phyloP scores from a whole-genome alignment of 805 yeast genomes.

The Kazachstania taianensis region DNA sequence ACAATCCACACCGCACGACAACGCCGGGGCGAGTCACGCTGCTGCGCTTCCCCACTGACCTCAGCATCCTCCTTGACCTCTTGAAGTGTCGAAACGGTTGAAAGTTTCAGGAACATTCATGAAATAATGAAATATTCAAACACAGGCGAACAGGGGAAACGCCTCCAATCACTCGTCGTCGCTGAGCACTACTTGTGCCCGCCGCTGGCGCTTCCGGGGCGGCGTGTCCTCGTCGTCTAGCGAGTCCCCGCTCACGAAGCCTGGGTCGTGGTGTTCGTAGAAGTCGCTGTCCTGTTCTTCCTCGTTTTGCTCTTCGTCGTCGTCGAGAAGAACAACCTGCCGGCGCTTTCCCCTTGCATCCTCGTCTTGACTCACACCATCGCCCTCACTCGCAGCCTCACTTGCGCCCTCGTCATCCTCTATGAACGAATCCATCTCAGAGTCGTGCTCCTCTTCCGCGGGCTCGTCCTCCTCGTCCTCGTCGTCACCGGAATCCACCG shows the following conservation, averaged over 20 bases:
- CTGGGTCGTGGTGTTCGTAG: constrained; percentile 24
- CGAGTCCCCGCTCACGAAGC: constrained; percentile 26
- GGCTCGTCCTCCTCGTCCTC: constrained; percentile 8
- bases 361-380: constrained; percentile 3
- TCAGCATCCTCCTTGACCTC: no score
- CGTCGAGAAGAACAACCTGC: background rate
- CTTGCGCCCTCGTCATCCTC: constrained; percentile 10
- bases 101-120: no score
- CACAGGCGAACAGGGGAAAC: no score
- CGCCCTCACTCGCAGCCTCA: background rate
- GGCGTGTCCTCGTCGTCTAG: constrained; percentile 18
- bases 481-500: constrained; percentile 8
- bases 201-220: constrained; percentile 11
- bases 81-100: no score
- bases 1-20: no score
- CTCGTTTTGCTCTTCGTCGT: constrained; percentile 2
- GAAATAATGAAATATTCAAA: no score
- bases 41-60: no score
- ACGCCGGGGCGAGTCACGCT: no score
- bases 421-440: constrained; percentile 15
- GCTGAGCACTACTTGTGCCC: constrained; percentile 18
- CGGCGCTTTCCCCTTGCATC: constrained; percentile 2
- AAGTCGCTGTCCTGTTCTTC: constrained; percentile 18
- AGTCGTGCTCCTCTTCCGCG: constrained; percentile 10
- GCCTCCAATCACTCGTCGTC: constrained; percentile 21